Evolutionary conservation across 768 basidiomycete genomes (phyloP).

Genomic region (Kwoniella newhampshirensis): DNA sequence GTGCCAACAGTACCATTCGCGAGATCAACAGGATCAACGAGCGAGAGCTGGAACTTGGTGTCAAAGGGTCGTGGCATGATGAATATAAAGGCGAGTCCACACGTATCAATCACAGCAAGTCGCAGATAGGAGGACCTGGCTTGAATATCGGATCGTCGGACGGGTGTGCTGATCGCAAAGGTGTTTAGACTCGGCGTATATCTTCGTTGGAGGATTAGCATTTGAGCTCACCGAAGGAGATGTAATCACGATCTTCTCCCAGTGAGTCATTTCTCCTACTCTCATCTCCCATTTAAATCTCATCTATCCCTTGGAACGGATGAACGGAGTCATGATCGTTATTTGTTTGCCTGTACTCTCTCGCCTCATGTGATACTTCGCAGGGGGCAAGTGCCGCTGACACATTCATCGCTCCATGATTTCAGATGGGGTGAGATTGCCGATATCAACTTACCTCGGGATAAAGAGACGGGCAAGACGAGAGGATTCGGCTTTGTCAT

Average conservation of each 20-base stretch:
- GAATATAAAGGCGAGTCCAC: constrained; percentile 73
- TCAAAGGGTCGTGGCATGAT: constrained; percentile 79
- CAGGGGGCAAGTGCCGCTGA: too few relatives aligned
- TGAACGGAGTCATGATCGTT: too few relatives aligned
- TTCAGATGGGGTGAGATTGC: constrained; percentile 94
- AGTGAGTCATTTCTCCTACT: too few relatives aligned
- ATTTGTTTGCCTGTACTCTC: too few relatives aligned
- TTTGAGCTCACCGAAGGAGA: constrained; percentile 94
- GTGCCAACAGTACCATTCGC: constrained; percentile 69
- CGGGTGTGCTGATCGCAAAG: too few relatives aligned
- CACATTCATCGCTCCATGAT: neutral
- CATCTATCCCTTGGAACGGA: too few relatives aligned
- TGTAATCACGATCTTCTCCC: constrained; percentile 94
- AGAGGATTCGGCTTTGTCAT: constrained; percentile 94
- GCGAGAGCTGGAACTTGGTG: constrained; percentile 76
- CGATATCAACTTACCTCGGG: constrained; percentile 90
- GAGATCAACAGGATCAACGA: constrained; percentile 95
- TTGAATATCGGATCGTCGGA: neutral
- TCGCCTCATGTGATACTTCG: too few relatives aligned
- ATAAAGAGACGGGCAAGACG: constrained; percentile 86
- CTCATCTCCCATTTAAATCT: too few relatives aligned
- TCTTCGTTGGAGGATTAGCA: constrained; percentile 86
- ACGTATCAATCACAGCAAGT: neutral
- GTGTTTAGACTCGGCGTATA: constrained; percentile 80
- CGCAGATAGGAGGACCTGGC: too few relatives aligned